These are phyloP conservation scores for Neospermospora avenae DNA, from an alignment of 2,329 filamentous ascomycete species.

Conservation along the genomic window DNA sequence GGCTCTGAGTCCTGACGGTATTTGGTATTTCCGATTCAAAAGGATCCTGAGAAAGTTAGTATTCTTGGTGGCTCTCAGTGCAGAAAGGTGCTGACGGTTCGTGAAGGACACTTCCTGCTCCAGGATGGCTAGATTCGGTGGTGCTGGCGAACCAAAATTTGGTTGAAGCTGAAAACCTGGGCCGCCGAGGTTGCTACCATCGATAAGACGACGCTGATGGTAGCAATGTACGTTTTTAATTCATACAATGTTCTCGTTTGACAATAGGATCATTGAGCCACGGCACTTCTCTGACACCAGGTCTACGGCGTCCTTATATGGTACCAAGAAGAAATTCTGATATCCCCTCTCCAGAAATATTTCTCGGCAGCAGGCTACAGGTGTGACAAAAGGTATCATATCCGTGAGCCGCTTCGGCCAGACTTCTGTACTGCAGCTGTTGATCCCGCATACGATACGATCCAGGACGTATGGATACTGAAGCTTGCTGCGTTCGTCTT, in stretches of 20 bases:
- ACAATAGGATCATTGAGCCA: background rate
- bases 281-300: background rate
- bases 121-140: background rate
- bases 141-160: background rate
- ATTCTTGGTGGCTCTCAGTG: background rate
- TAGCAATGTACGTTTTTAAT: background rate
- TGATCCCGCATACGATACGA: background rate
- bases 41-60: background rate
- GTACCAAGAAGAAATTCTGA: background rate
- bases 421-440: background rate
- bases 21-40: slow-evolving; percentile 1
- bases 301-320: background rate
- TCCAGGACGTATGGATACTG: too few relatives aligned
- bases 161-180: background rate
- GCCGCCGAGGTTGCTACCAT: background rate
- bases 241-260: too few relatives aligned
- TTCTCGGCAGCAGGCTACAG: background rate
- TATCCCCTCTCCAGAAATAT: too few relatives aligned
- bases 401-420: background rate
- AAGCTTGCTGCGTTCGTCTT: too few relatives aligned
- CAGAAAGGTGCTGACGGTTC: background rate
- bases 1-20: background rate
- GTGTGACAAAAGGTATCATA: background rate
- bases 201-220: background rate
- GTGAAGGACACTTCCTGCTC: background rate